Percentiles rank a stretch among this genome's conserved stretches.
phyloP scores from a whole-genome alignment of 768 basidiomycete species.

The Leucocoprinus sp. region DNA sequence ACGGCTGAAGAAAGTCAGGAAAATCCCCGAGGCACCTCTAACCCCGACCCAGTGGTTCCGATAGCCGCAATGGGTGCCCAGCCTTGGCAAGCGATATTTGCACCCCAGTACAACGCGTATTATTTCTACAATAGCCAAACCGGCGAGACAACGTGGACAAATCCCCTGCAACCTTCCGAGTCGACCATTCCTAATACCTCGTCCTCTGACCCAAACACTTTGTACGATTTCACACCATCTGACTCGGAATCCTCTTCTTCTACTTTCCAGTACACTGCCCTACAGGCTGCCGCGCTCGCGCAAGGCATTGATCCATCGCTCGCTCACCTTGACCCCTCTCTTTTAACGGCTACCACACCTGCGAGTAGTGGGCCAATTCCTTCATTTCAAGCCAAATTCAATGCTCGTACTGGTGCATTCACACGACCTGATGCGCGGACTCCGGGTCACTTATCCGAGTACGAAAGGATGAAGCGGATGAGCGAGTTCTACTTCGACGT shows the following conservation, averaged over 20 bases:
- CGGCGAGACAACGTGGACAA: slow-evolving; percentile 77
- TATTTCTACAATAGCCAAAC: slow-evolving; percentile 78
- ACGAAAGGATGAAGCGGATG: slow-evolving; percentile 77
- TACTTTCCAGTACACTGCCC: slow-evolving; percentile 33
- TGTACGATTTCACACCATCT: slow-evolving; percentile 9
- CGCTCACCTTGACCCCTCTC: slow-evolving; percentile 71
- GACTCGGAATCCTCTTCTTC: slow-evolving; percentile 15
- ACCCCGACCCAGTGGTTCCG: not conserved
- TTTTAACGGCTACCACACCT: slow-evolving; percentile 31
- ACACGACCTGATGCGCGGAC: slow-evolving; percentile 58
- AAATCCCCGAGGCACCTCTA: not conserved
- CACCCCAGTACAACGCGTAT: slow-evolving; percentile 70
- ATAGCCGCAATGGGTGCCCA: slow-evolving; percentile 4
- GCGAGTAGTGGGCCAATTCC: slow-evolving; percentile 24
- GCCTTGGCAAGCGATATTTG: slow-evolving; percentile 78
- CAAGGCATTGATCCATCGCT: slow-evolving; percentile 81
- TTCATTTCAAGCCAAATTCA: slow-evolving; percentile 65
- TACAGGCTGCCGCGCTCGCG: slow-evolving; percentile 64
- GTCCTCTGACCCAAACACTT: slow-evolving; percentile 14
- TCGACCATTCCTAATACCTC: slow-evolving; percentile 4
- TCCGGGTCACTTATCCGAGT: slow-evolving; percentile 71
- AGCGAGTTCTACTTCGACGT: slow-evolving; percentile 86
- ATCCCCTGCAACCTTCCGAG: slow-evolving; percentile 49
- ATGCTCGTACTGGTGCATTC: slow-evolving; percentile 75
- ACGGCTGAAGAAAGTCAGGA: not conserved